Conservation (phyloP, 2,329 filamentous ascomycete genomes). For the Phialocephala sp. region DNA sequence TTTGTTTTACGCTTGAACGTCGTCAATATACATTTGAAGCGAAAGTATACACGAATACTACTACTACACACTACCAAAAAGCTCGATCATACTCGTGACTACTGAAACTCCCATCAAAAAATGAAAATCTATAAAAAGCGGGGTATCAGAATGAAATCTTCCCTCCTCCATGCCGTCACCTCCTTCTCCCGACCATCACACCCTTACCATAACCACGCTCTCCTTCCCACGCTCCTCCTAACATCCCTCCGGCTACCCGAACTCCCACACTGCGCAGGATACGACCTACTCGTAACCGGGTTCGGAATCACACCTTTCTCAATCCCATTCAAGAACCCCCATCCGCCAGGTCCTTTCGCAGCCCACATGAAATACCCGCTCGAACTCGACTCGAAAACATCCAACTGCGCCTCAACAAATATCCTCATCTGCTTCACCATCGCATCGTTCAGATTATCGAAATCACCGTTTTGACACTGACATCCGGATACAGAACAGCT, state of each 20-base stretch:
- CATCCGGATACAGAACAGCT: conserved; percentile 44
- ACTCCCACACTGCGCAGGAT: conserved; percentile 30
- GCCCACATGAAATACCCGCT: conserved; percentile 50
- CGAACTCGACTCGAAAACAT: conserved; percentile 46
- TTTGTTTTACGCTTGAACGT: background rate
- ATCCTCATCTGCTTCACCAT: conserved; percentile 44
- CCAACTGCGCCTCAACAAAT: conserved; percentile 49
- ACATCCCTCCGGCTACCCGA: conserved; percentile 6
- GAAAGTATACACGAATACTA: background rate
- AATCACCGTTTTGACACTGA: conserved; percentile 45
- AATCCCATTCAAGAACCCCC: conserved; percentile 47
- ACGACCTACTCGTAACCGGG: conserved; percentile 40
- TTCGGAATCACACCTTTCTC: conserved; percentile 45
- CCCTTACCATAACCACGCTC: background rate
- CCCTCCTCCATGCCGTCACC: background rate
- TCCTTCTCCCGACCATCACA: background rate
- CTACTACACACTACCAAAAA: background rate
- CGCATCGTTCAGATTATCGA: conserved; percentile 43
- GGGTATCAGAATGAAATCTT: conserved; percentile 5
- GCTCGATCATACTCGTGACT: background rate
- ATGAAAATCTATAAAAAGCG: background rate
- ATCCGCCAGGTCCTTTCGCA: conserved; percentile 46
- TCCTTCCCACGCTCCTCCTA: conserved; percentile 9
- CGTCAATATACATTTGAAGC: conserved; percentile 7
- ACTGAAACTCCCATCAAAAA: background rate